Evolutionary conservation across 768 basidiomycete species (phyloP).

Genomic region (Agaricus subrufescens): DNA sequence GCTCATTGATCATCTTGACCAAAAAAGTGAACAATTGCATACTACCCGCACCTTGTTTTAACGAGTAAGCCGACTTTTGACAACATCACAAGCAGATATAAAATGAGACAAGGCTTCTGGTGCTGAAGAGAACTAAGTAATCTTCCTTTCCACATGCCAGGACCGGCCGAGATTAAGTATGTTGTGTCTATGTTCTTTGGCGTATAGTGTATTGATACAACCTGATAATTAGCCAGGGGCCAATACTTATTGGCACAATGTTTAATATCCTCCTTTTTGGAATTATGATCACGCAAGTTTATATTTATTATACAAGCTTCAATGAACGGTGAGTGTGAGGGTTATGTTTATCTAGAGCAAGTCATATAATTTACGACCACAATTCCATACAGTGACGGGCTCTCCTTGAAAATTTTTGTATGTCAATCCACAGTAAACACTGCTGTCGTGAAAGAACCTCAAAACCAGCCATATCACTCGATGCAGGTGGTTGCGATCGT

Average conservation of each 20-base stretch:
- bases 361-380: background rate
- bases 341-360: too few relatives aligned
- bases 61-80: too few relatives aligned
- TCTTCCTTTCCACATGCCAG: too few relatives aligned
- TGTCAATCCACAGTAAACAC: slow-evolving; percentile 24
- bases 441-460: background rate
- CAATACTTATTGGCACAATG: background rate
- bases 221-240: slow-evolving; percentile 3
- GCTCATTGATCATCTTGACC: too few relatives aligned
- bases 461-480: background rate
- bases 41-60: too few relatives aligned
- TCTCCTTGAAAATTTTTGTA: slow-evolving; percentile 44
- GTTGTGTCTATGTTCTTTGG: too few relatives aligned
- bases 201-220: too few relatives aligned
- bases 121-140: too few relatives aligned
- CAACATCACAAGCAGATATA: too few relatives aligned
- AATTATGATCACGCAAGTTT: slow-evolving; percentile 44
- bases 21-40: too few relatives aligned
- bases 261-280: slow-evolving; percentile 32
- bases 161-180: too few relatives aligned
- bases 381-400: slow-evolving; percentile 30
- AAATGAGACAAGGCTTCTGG: too few relatives aligned
- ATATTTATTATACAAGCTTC: slow-evolving; percentile 39
- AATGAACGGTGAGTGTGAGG: slow-evolving; percentile 12
- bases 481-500: slow-evolving; percentile 22